These are phyloP conservation scores for Cantharellus cinnabarinus DNA, from an alignment of 768 basidiomycete species.

Conservation along the genomic window DNA sequence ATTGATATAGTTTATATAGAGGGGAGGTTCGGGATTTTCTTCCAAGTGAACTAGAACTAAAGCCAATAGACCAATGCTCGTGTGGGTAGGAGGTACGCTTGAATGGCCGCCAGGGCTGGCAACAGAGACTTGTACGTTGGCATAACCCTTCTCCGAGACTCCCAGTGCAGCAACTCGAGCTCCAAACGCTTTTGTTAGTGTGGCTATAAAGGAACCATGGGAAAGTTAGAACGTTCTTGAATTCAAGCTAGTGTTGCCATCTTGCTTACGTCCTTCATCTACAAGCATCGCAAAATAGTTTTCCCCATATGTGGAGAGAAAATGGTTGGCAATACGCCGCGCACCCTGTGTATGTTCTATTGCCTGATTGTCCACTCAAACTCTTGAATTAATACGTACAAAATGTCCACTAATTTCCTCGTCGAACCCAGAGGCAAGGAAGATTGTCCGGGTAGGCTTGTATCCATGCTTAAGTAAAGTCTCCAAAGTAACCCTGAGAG, in stretches of 20 bases:
- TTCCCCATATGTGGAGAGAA: conserved; percentile 45
- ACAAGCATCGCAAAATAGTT: conserved; percentile 58
- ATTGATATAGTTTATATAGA: conserved; percentile 39
- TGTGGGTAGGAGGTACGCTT: conserved; percentile 63
- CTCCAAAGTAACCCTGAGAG: conserved; percentile 36
- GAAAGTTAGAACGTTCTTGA: conserved; percentile 2
- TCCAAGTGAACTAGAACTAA: conserved; percentile 50
- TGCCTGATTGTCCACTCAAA: conserved; percentile 10
- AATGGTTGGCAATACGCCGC: conserved; percentile 17
- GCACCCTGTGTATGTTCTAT: conserved; percentile 22
- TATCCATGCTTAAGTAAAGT: conserved; percentile 41
- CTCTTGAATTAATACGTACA: conserved; percentile 15
- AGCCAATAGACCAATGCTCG: conserved; percentile 60
- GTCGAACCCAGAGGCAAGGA: conserved; percentile 54
- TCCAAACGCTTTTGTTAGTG: conserved; percentile 19
- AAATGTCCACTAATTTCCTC: conserved; percentile 42
- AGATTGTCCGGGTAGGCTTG: conserved; percentile 39
- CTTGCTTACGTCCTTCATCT: conserved; percentile 67
- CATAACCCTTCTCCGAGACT: conserved; percentile 53
- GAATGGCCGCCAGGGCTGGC: conserved; percentile 66
- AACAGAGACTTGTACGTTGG: conserved; percentile 45
- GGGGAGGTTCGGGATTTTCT: conserved; percentile 40
- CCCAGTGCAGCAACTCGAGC: conserved; percentile 38
- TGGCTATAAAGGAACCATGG: background rate
- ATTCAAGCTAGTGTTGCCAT: no score